phyloP scores from a whole-genome alignment of 805 yeast genomes.

The Wickerhamiella alocasiicola region DNA sequence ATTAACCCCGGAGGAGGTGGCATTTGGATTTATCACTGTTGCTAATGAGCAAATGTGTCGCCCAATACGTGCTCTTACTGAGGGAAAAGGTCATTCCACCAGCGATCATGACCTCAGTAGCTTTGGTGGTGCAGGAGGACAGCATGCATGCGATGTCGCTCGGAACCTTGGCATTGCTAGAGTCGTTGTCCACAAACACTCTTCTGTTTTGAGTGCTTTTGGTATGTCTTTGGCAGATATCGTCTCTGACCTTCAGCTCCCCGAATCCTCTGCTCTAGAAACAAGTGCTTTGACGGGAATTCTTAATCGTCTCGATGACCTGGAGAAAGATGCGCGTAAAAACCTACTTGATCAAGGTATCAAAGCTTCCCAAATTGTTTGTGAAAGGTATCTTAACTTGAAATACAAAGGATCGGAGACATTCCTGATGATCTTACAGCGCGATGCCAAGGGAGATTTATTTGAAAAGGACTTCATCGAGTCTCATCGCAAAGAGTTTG shows the following conservation, averaged over 20 bases:
- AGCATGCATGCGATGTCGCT: conserved; percentile 72
- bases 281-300: conserved; percentile 27
- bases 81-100: conserved; percentile 64
- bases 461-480: conserved; percentile 35
- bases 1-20: conserved; percentile 54
- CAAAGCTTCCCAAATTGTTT: conserved; percentile 31
- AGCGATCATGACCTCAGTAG: conserved; percentile 61
- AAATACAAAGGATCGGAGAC: conserved; percentile 87
- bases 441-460: background rate
- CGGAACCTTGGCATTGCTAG: conserved; percentile 52
- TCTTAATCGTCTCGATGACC: conserved; percentile 33
- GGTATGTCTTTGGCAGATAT: conserved; percentile 84
- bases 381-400: conserved; percentile 61
- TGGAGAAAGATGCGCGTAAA: conserved; percentile 34
- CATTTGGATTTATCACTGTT: conserved; percentile 67
- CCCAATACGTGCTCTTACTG: conserved; percentile 74
- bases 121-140: conserved; percentile 94
- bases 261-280: conserved; percentile 39
- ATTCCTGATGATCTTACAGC: conserved; percentile 47
- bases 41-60: conserved; percentile 88
- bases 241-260: conserved; percentile 67
- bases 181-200: conserved; percentile 65
- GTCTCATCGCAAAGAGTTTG: conserved; percentile 59
- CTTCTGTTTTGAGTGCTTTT: conserved; percentile 75
- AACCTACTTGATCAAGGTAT: conserved; percentile 45